Evolutionary conservation across 257 asterid genomes (phyloP).

Genomic region (Rubia yunnanensis): DNA sequence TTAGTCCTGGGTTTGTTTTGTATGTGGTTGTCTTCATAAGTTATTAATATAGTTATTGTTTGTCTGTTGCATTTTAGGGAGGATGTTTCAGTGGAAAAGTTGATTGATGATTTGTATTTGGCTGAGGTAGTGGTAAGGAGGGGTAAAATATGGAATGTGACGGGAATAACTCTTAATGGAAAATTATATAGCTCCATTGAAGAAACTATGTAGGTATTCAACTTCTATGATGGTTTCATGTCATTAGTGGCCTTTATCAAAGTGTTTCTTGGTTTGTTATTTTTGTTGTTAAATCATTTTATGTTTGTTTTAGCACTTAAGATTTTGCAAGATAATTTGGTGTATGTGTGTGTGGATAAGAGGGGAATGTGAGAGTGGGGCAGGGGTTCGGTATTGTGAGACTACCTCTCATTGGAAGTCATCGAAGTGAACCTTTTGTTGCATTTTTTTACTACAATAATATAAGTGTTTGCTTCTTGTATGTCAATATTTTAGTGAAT

Average conservation of each 20-base stretch:
- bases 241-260: neutral
- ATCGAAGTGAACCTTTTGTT: too few species aligned
- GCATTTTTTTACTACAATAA: too few species aligned
- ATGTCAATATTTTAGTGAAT: too few species aligned
- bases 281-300: too few species aligned
- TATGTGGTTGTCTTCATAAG: neutral
- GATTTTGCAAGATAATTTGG: too few species aligned
- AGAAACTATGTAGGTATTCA: conserved; percentile 57
- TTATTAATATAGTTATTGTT: neutral
- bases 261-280: neutral
- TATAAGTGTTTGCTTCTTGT: too few species aligned
- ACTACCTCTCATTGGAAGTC: too few species aligned
- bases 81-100: conserved; percentile 46
- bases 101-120: conserved; percentile 62
- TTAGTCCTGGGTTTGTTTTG: neutral
- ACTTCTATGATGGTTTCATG: neutral
- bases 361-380: too few species aligned
- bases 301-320: too few species aligned
- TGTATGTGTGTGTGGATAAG: too few species aligned
- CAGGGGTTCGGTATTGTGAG: too few species aligned
- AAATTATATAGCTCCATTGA: conserved; percentile 53
- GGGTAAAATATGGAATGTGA: conserved; percentile 75
- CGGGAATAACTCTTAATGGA: conserved; percentile 62
- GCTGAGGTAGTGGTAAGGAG: conserved; percentile 60
- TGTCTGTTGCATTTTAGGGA: conserved; percentile 27